phyloP scores from a whole-genome alignment of 352 stramenopile species.

The Globisporangium irregulare region DNA sequence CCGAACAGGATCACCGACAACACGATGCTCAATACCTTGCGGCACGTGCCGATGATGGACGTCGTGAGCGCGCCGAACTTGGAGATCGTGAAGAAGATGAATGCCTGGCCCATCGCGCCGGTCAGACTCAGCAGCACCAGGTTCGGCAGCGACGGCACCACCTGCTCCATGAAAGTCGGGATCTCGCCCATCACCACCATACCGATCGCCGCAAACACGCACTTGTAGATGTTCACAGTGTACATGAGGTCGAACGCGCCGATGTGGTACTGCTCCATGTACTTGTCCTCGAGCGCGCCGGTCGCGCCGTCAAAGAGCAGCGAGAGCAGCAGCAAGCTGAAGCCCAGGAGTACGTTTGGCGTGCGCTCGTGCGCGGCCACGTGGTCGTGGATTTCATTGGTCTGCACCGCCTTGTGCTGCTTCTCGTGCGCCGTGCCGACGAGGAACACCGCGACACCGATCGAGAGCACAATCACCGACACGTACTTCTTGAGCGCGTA shows the following conservation, averaged over 20 bases:
- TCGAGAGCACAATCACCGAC: constrained; percentile 67
- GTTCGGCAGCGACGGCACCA: constrained; percentile 53
- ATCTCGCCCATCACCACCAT: constrained; percentile 77
- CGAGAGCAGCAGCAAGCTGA: constrained; percentile 65
- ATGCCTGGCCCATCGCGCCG: constrained; percentile 73
- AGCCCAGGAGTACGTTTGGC: constrained; percentile 63
- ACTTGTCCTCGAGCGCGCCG: constrained; percentile 78
- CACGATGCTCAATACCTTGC: constrained; percentile 85
- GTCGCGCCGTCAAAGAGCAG: constrained; percentile 79
- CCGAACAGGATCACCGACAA: constrained; percentile 82
- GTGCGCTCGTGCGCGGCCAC: constrained; percentile 46
- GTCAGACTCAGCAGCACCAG: constrained; percentile 74
- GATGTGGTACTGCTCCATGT: constrained; percentile 79
- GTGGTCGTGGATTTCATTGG: constrained; percentile 44
- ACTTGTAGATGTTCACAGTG: constrained; percentile 86
- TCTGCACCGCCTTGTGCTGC: constrained; percentile 38
- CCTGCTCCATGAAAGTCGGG: constrained; percentile 56
- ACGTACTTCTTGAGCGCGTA: constrained; percentile 83
- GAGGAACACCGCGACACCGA: constrained; percentile 76
- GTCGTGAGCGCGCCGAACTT: constrained; percentile 84
- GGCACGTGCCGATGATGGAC: constrained; percentile 82
- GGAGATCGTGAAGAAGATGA: constrained; percentile 87
- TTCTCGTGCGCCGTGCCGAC: constrained; percentile 73
- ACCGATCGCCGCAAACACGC: constrained; percentile 54
- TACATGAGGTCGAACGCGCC: constrained; percentile 87